Conservation (phyloP, 2,329 filamentous ascomycete genomes). For the Sclerotinia minor region DNA sequence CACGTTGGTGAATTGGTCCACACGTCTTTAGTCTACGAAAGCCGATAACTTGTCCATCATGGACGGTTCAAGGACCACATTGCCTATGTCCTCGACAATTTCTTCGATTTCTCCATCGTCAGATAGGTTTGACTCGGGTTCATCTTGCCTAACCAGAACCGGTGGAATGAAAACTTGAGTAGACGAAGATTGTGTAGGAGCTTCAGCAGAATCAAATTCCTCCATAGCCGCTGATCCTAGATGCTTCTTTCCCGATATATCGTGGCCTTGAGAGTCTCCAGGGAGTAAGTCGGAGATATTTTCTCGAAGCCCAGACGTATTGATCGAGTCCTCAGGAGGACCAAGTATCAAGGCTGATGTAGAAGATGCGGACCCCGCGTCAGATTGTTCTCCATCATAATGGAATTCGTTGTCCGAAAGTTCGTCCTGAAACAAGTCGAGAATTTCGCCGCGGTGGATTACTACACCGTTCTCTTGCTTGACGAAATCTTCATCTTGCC, state of each 20-base stretch:
- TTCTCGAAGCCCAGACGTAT: not conserved
- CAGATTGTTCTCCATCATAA: slow-evolving; percentile 9
- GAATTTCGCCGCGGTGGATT: slow-evolving; percentile 41
- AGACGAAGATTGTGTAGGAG: not conserved
- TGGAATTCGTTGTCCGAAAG: not conserved
- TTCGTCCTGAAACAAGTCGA: slow-evolving; percentile 39
- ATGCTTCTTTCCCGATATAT: not conserved
- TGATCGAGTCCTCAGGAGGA: not conserved
- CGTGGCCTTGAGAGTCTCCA: not conserved
- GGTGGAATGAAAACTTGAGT: not conserved
- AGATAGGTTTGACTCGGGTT: not conserved
- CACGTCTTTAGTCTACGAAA: slow-evolving; percentile 2
- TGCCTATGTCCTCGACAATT: not conserved
- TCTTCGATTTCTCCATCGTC: slow-evolving; percentile 12
- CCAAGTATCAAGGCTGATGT: not conserved
- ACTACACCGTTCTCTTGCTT: slow-evolving; percentile 37
- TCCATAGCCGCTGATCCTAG: not conserved
- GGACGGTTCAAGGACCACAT: not conserved
- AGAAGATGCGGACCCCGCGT: not conserved
- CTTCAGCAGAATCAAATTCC: not conserved
- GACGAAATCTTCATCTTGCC: slow-evolving; percentile 36
- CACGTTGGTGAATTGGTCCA: not conserved
- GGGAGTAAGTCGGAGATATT: not conserved
- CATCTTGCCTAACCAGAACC: not conserved
- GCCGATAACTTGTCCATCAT: slow-evolving; percentile 7